Percentiles rank a stretch among this genome's conserved stretches.
phyloP scores from a whole-genome alignment of 306 rosid species.

The Gillenia trifoliata region DNA sequence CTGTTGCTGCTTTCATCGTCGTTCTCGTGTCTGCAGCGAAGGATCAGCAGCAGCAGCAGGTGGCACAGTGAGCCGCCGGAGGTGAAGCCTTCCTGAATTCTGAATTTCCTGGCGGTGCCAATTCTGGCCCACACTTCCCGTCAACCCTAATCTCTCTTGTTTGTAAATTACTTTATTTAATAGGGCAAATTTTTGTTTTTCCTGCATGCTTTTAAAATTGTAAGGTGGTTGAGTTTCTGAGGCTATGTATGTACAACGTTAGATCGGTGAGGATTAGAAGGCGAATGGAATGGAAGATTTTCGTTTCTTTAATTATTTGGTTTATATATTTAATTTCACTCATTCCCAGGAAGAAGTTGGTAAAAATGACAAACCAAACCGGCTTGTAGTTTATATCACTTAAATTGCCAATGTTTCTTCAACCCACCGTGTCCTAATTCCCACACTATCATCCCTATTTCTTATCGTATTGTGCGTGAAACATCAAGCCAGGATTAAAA shows the following conservation, averaged over 20 bases:
- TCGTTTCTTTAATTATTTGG: background rate
- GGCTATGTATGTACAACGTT: background rate
- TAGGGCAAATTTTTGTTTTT: background rate
- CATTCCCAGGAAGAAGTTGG: background rate
- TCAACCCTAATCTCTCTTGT: background rate
- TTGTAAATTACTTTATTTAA: background rate
- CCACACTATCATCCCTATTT: background rate
- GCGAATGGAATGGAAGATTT: background rate
- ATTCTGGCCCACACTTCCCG: background rate
- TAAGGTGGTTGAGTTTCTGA: background rate
- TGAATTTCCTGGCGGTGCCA: background rate
- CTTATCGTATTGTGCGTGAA: too few relatives aligned
- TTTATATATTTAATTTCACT: background rate
- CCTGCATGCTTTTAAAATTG: too few relatives aligned
- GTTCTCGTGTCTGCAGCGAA: background rate
- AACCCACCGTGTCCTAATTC: rapidly evolving
- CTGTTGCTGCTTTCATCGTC: slow-evolving; percentile 9
- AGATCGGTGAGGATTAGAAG: background rate
- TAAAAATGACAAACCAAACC: too few relatives aligned
- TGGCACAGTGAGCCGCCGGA: too few relatives aligned
- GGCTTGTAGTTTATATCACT: too few relatives aligned
- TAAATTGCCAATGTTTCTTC: too few relatives aligned
- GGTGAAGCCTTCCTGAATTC: background rate
- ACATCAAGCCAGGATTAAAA: too few relatives aligned
- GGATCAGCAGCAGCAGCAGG: background rate